Evolutionary conservation across 352 stramenopile genomes (phyloP), one percentile per base, ranked within the genome.

Genomic region (Nothophytophthora sp.): DNA sequence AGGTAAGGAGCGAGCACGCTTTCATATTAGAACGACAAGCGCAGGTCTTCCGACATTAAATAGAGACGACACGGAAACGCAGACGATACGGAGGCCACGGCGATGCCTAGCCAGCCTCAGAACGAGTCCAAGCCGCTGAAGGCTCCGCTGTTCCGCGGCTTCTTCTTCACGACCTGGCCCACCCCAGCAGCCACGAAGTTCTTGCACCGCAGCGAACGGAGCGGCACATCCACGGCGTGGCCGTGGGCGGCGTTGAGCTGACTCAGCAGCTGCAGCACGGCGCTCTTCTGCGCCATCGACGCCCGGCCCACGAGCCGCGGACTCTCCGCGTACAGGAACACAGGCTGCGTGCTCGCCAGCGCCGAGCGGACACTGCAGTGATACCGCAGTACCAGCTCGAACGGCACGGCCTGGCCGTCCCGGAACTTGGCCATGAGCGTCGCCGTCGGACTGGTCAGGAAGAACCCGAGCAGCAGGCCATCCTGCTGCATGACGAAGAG

Each of bases 251-350:
- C 63, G 34, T 92, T 92, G 2, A 92, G 66, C 29, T 81, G 66
- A 6, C 70, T 27, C 23, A 92, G 67, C 33, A 88, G 53, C 27
- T 53, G 40, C 23, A 72, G 80, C 20, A 89, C 73, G n/a, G 67
- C 69, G 33, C 63, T 51, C 37, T 78, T 79, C 43, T 90, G 78
- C 35, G 58, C 61, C 2, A 43, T 16, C 10, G 68, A 72, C 12
- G 76, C 32, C 11, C 56, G 23, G 6, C 78, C 81, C 3, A 86
- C 73, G 44, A 92, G 66, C 47, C 65, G 66, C n/a, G 69, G 44
- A 54, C 76, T 87, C 55, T 92, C 76, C 1, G 81, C 81, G 42
- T 85, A 92, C 25, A 88, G 48, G 57, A 88, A 83, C 36, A 79
- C 1, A 10, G 76, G 73, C 7, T 55, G 44, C 0, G 53, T 55